phyloP scores from a whole-genome alignment of 768 basidiomycete genomes.

The Filobasidium floriforme region DNA sequence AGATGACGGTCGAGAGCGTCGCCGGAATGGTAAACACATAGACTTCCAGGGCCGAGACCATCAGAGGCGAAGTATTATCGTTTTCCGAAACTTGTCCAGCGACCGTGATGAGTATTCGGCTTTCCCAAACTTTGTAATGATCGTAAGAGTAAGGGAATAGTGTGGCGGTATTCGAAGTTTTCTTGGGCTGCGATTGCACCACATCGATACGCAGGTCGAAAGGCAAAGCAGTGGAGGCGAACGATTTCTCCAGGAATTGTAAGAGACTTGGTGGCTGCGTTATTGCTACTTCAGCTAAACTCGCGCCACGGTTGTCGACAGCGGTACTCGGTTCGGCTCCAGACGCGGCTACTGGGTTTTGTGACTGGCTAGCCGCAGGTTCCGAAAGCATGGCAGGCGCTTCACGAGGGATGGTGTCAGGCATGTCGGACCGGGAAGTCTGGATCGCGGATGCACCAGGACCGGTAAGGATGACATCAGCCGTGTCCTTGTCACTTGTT shows the following conservation, averaged over 20 bases:
- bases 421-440: no score
- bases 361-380: no score
- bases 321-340: no score
- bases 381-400: no score
- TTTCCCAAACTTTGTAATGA: not conserved
- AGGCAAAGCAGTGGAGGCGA: not conserved
- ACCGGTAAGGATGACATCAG: no score
- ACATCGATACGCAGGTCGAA: not conserved
- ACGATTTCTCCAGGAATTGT: not conserved
- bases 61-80: not conserved
- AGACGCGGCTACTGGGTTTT: no score
- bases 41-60: slow-evolving; percentile 51
- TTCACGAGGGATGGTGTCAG: no score
- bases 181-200: not conserved
- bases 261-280: not conserved
- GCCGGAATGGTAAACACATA: slow-evolving; percentile 65
- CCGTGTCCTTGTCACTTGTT: not conserved
- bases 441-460: no score
- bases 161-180: not conserved
- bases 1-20: slow-evolving; percentile 65
- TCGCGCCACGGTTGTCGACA: no score
- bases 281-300: no score
- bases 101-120: not conserved
- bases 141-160: not conserved
- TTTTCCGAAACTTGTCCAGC: not conserved